These are phyloP conservation scores for Mycena vitilis DNA, from an alignment of 768 basidiomycete genomes.

Conservation along the genomic window DNA sequence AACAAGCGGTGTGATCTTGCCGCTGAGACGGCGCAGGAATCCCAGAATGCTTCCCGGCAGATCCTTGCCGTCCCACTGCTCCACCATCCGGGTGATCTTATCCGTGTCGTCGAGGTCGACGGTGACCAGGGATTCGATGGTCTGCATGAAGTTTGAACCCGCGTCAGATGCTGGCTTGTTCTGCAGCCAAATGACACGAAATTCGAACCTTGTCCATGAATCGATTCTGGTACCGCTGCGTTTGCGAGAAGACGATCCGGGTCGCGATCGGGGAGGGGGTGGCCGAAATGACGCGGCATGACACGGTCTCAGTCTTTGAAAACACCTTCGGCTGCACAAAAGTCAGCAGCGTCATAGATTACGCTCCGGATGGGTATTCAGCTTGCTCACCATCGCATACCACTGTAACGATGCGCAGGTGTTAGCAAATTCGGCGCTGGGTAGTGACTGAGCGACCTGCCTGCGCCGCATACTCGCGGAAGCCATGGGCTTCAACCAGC, in stretches of 20 bases:
- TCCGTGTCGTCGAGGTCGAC: conserved; percentile 76
- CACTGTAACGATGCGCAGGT: conserved; percentile 47
- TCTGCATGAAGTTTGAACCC: conserved; percentile 52
- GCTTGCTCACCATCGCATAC: conserved; percentile 45
- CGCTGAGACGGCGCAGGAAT: conserved; percentile 64
- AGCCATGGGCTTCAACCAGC: conserved; percentile 60
- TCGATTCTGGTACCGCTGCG: conserved; percentile 68
- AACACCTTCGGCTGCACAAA: conserved; percentile 63
- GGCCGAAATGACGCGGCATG: conserved; percentile 68
- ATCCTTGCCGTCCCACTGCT: conserved; percentile 70
- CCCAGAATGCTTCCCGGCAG: conserved; percentile 59
- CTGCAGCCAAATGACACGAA: too few relatives aligned
- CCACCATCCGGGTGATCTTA: conserved; percentile 67
- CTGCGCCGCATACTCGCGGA: conserved; percentile 63
- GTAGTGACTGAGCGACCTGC: conserved; percentile 47
- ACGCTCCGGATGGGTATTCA: background rate
- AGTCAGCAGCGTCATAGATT: conserved; percentile 7
- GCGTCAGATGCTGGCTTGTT: background rate
- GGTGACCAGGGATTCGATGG: conserved; percentile 68
- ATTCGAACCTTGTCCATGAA: conserved; percentile 64
- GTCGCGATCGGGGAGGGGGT: conserved; percentile 60
- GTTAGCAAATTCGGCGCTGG: conserved; percentile 1
- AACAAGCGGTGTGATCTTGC: conserved; percentile 65
- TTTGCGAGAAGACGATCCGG: conserved; percentile 69
- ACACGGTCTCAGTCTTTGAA: conserved; percentile 61